These are phyloP conservation scores for Selaginella tamariscina DNA, from an alignment of 75 land plant species.

Conservation along the genomic window DNA sequence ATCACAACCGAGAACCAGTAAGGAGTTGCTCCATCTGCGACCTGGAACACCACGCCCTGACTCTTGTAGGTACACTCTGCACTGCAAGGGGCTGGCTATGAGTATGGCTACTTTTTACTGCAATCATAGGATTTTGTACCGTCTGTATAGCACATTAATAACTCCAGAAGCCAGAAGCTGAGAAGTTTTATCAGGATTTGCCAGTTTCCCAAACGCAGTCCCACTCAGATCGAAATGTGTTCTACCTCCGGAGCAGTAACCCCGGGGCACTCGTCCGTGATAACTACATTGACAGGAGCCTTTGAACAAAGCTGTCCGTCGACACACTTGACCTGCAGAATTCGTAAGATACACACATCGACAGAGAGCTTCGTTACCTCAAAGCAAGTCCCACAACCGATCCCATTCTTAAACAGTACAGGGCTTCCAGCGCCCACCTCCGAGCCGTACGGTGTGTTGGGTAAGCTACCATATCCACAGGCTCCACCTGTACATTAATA, in stretches of 20 bases:
- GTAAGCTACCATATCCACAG: conserved; percentile 55
- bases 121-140: too few relatives aligned
- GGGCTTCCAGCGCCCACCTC: conserved; percentile 51
- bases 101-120: too few relatives aligned
- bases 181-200: neutral
- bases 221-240: conserved; percentile 12
- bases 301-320: conserved; percentile 2
- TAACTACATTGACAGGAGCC: conserved; percentile 3
- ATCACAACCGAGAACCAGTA: conserved; percentile 63
- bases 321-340: conserved; percentile 2
- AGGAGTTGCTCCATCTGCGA: conserved; percentile 55
- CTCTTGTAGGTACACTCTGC: neutral
- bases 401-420: conserved; percentile 39
- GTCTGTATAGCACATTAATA: neutral
- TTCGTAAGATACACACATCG: neutral
- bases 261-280: conserved; percentile 11
- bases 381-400: conserved; percentile 73
- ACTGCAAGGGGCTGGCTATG: neutral
- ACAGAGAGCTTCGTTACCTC: conserved; percentile 24
- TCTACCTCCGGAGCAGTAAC: conserved; percentile 1
- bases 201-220: conserved; percentile 9
- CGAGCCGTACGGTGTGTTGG: conserved; percentile 33
- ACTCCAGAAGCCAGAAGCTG: conserved; percentile 8
- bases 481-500: too few relatives aligned
- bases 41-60: conserved; percentile 42